Base-by-base conservation (phyloP, 1,139 yeast genomes). In the Debaryomyces udenii region DNA sequence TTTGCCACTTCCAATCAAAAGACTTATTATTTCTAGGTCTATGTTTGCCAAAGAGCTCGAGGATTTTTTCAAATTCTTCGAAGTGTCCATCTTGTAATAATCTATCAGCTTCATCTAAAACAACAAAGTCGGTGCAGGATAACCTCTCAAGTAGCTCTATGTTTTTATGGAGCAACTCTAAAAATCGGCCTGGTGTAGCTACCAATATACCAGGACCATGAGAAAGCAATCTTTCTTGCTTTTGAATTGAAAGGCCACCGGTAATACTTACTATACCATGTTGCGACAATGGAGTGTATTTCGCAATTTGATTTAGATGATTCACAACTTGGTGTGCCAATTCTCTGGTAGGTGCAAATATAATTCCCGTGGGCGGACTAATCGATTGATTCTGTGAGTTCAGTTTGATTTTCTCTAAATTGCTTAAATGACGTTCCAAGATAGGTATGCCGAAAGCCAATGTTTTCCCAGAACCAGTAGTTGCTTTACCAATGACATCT, bases 381-480 rank as follows among this genome's bases (percentile, higher is more conserved):
- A 56, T 55, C 2, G 33, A 38, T n/a, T 59, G 59, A 11, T 56
- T 49, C 39, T 59, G 52, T 15, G 50, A 51, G 38, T 64, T 62
- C 2, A 54, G 53, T 35, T 59, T 55, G 27, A 55, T 53, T 14
- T 44, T 40, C 6, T 51, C 50, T 27, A 62, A 44, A 17, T 66
- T 61, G 6, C 58, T 40, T 11, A 81, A 55, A 39, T 81, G 70
- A 40, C 76, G 77, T 56, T 94, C 96, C 44, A 93, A 63, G 20
- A 94, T 84, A n/a, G 99, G 98, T 18, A 93, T 79, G 37, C 97
- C 97, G 59, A 89, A 93, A 0, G 99, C 99, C 43, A 91, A 70
- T 0, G 99, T 93, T 59, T 93, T 93, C 73, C 99, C 99, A 0
- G 96, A 89, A 60, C 99, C 99, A 1, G 99, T 94, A 6, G 95